Conservation (phyloP, 345 rosid genomes). For the Carallia pectinifolia region DNA sequence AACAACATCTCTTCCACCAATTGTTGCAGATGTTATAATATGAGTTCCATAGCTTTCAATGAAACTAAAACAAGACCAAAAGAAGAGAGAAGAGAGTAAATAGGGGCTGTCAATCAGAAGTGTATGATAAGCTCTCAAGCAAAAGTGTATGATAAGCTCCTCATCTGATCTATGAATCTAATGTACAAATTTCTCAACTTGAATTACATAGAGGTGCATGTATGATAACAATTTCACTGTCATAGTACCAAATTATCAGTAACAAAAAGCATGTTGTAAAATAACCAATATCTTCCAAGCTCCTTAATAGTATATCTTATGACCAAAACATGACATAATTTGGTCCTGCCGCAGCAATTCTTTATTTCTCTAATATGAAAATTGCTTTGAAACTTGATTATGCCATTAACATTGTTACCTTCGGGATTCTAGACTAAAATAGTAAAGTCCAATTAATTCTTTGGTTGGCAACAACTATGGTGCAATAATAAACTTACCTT, state of each 20-base stretch:
- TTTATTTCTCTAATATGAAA: constrained; percentile 20
- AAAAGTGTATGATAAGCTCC: constrained; percentile 6
- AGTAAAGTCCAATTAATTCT: neutral
- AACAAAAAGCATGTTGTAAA: too few relatives aligned
- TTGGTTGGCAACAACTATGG: neutral
- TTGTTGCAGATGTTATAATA: constrained; percentile 81
- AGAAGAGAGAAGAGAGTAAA: constrained; percentile 5
- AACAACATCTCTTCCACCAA: constrained; percentile 97
- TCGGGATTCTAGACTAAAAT: neutral
- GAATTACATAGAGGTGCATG: too few relatives aligned
- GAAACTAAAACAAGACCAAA: constrained; percentile 43
- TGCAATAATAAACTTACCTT: constrained; percentile 40
- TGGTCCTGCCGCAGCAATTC: constrained; percentile 58
- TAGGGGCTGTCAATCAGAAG: constrained; percentile 16
- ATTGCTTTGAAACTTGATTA: constrained; percentile 43
- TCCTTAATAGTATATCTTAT: too few relatives aligned
- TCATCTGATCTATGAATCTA: neutral
- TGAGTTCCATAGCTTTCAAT: constrained; percentile 77
- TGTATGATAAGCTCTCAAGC: constrained; percentile 3
- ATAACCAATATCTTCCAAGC: too few relatives aligned
- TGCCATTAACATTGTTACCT: constrained; percentile 5
- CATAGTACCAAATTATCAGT: too few relatives aligned
- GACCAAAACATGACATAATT: constrained; percentile 45
- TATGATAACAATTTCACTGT: too few relatives aligned
- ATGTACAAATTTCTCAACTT: neutral